Base-by-base conservation (phyloP, 2,329 filamentous ascomycete genomes). In the Endocalyx cinctus region DNA sequence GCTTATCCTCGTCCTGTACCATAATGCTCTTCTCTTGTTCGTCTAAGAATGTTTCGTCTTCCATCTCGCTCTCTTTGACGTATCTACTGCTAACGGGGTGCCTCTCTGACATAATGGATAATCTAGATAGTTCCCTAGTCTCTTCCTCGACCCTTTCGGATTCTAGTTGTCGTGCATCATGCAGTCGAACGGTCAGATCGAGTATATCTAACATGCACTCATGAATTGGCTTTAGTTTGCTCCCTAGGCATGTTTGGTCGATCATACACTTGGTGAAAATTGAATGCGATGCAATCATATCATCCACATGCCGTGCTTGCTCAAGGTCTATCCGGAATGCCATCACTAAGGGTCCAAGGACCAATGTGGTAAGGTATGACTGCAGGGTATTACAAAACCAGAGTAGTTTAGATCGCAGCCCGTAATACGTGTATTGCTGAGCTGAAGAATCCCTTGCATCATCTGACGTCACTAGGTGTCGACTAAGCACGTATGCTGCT, bases 351-450 rank as follows among this genome's bases (percentile, higher is more conserved):
- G 79, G 74, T 1, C 71, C 72, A 1, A 94, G 68, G 2, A 89
- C 84, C 2, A 87, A 71, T 12, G 79, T 82, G 4, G 79, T 81
- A 5, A 94, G 63, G 52, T 95, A 92, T 7, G 80, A 79, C 48
- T 87, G 82, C 2, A 95, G 50, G 0, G 74, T 77, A 42, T 81
- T 82, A 43, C 77, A 75, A 59, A 94, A 90, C 83, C 86, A 90
- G 10, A 88, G 63, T 4, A 94, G 67, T 31, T 74, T 77, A 18
- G 79, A 77, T 23, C 85, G 78, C 7, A 90, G 63, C 12, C 69
- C 63, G 52, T 76, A 79, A 50, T 74, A 81, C 3, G 66, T 45
- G 1, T 66, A 63, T 11, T 64, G 62, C 31, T 70, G 69, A n/a
- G 57, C 50, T 48, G 59, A 62, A 16, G 50, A 47, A 14, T 60